phyloP scores from a whole-genome alignment of 1,139 yeast species.

The Suhomyces bokatorum region DNA sequence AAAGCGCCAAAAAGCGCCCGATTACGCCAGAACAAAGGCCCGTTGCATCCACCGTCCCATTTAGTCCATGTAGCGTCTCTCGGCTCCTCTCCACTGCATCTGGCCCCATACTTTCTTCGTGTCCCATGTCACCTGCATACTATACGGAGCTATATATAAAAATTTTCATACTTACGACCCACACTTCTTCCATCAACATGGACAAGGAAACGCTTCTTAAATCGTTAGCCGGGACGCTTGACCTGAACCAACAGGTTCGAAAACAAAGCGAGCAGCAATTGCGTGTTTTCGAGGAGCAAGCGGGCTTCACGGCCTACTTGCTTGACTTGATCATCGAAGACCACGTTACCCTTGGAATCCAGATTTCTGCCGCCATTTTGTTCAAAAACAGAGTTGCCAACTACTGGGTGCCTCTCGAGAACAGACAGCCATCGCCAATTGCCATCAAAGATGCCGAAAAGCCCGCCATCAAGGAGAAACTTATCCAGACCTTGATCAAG shows the following conservation, averaged over 20 bases:
- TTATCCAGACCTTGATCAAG: slow-evolving; percentile 47
- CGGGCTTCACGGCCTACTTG: slow-evolving; percentile 60
- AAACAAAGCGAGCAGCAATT: slow-evolving; percentile 45
- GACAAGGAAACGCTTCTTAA: slow-evolving; percentile 43
- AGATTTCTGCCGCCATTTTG: slow-evolving; percentile 64
- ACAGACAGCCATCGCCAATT: slow-evolving; percentile 26
- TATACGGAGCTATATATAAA: not conserved
- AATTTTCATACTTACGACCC: slow-evolving; percentile 5
- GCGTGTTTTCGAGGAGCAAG: slow-evolving; percentile 42
- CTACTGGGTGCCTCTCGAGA: slow-evolving; percentile 56
- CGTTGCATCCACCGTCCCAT: too few relatives aligned
- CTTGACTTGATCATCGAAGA: slow-evolving; percentile 54
- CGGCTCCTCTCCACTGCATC: too few relatives aligned
- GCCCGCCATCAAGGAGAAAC: slow-evolving; percentile 48
- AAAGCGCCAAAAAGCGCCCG: too few relatives aligned
- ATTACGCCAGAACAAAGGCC: too few relatives aligned
- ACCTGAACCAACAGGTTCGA: slow-evolving; percentile 40
- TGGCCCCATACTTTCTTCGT: too few relatives aligned
- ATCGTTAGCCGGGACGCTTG: slow-evolving; percentile 47
- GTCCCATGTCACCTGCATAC: not conserved
- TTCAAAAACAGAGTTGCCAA: slow-evolving; percentile 63
- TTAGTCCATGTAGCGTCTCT: too few relatives aligned
- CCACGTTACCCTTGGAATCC: slow-evolving; percentile 47
- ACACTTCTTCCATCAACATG: slow-evolving; percentile 23
- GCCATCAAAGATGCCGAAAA: slow-evolving; percentile 52